Evolutionary conservation across 495 filamentous ascomycete species (phyloP), one percentile per base, ranked within the genome.

Genomic region (Hyaloscypha hepaticicola): DNA sequence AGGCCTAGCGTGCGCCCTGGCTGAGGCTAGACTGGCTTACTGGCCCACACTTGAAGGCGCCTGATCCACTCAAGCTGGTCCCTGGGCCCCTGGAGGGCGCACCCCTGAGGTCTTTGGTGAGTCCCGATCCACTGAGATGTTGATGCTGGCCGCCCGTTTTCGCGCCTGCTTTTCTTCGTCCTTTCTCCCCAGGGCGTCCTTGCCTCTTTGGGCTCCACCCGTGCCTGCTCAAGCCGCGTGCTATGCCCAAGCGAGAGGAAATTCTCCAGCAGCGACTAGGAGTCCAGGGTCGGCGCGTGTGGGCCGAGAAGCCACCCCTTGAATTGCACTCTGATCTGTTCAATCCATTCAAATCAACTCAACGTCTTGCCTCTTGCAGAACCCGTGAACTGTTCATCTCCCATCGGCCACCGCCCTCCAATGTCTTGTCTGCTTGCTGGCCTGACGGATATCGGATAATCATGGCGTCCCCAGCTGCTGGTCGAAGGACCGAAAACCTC

Each of bases 381-480:
- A 8, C 5, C 65, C 55, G 21, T 52, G 61, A 61, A 65, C 65
- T 67, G 68, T 62, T 62, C 68, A 70, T 66, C 50, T 66, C 63
- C 24, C 57, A 6, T 33, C n/a, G 2, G 14, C 64, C 50, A 6
- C 49, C n/a, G 2, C 21, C 64, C 50, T 66, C 64, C 65, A 70
- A 70, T 70, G 68, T 67, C 65, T 67, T 55, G 58, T 66, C 55
- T 63, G 48, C 38, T 55, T 50, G 29, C 61, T 22, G 59, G 53
- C 48, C 21, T 48, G 21, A 62, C 41, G 63, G 58, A 60, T 61
- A 63, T 59, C 41, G 63, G 58, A 60, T 61, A 63, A 65, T n/a
- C 38, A 70, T 70, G 69, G 65, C 69, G 38, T 63, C 61, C 65
- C 55, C 55, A 60, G 55, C 55, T 64, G 28, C 31, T 33, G n/a